Percentiles rank a stretch among this genome's conserved stretches.
Conservation (phyloP, 148 eudicot genomes). For the Arctostaphylos glauca region DNA sequence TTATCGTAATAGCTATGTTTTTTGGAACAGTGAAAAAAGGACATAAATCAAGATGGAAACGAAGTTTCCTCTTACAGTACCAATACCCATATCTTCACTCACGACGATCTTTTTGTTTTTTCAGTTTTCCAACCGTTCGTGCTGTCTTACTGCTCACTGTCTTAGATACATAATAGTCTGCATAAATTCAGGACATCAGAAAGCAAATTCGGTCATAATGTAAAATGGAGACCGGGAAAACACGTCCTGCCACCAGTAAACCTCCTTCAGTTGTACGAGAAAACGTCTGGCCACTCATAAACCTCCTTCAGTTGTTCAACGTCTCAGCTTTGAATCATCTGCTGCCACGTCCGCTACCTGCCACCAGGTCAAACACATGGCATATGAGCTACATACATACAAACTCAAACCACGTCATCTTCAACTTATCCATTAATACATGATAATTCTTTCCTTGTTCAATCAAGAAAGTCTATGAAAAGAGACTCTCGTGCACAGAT, state of each 20-base stretch:
- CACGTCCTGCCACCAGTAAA: not conserved
- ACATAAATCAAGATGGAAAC: not conserved
- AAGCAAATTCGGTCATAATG: not conserved
- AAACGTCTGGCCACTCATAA: not conserved
- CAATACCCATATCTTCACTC: not conserved
- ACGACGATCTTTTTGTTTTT: not conserved
- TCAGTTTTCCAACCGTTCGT: not conserved
- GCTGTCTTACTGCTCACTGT: not conserved
- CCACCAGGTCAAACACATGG: not conserved
- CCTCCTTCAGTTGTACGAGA: not conserved
- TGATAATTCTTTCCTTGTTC: not conserved
- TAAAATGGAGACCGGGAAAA: not conserved
- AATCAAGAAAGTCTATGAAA: too few species aligned
- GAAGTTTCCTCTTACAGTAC: not conserved
- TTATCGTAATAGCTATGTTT: not conserved
- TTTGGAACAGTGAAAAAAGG: not conserved
- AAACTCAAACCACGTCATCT: not conserved
- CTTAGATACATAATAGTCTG: not conserved
- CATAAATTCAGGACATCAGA: slow-evolving; percentile 7
- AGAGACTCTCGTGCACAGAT: too few species aligned
- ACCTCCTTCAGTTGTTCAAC: not conserved
- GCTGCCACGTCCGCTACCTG: slow-evolving; percentile 23
- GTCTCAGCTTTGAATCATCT: not conserved
- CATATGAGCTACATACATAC: slow-evolving; percentile 1
- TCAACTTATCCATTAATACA: not conserved